Conservation (phyloP, 169 alveolate species). For the Plasmodium yoelii region DNA sequence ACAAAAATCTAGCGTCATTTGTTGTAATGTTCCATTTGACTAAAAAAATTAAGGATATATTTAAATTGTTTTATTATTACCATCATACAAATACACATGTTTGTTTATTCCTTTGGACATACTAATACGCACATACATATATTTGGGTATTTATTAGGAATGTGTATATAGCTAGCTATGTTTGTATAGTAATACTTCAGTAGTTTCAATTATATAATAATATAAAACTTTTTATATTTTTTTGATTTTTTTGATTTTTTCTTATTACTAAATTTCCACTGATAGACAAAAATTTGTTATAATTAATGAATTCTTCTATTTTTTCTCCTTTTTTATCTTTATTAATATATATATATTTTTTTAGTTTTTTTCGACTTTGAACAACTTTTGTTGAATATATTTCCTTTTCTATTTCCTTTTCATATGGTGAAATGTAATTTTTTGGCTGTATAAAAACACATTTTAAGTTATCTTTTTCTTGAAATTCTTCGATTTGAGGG, state of each 20-base stretch:
- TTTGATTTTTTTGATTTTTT: not conserved
- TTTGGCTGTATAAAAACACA: slow-evolving; percentile 64
- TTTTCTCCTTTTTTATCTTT: slow-evolving; percentile 12
- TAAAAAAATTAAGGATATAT: not conserved
- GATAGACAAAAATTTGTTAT: slow-evolving; percentile 17
- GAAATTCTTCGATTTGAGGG: not conserved
- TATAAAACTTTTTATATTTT: not conserved
- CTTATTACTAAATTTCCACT: slow-evolving; percentile 16
- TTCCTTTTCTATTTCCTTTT: slow-evolving; percentile 58
- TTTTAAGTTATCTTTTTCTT: slow-evolving; percentile 20
- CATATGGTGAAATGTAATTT: slow-evolving; percentile 32
- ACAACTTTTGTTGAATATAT: slow-evolving; percentile 18
- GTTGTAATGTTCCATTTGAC: slow-evolving; percentile 22
- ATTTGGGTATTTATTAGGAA: not conserved
- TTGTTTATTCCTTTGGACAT: not conserved
- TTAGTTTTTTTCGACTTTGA: slow-evolving; percentile 55
- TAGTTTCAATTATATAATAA: not conserved
- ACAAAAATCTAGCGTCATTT: slow-evolving; percentile 53
- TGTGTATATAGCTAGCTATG: not conserved
- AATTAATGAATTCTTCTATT: slow-evolving; percentile 18
- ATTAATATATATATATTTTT: slow-evolving; percentile 50
- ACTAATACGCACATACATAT: not conserved
- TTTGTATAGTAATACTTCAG: not conserved
- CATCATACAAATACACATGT: not conserved
- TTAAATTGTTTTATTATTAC: not conserved